Conservation (phyloP, 129 eudicot species). For the Gnaphalium uliginosum region DNA sequence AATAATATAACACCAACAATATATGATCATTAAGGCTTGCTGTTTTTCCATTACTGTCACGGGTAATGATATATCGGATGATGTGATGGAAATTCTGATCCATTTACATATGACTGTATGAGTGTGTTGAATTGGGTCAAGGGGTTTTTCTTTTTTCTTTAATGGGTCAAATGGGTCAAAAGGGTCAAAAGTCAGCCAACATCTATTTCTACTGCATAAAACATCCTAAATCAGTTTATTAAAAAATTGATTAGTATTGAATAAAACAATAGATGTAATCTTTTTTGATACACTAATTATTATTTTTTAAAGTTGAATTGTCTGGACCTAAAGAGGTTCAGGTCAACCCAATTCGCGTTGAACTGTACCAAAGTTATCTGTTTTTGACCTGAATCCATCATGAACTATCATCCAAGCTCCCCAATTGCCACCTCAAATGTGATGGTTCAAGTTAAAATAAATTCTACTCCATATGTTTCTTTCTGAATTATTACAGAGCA, state of each 20-base stretch:
- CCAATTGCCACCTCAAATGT: not conserved
- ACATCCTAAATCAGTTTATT: not conserved
- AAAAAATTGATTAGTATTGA: no score
- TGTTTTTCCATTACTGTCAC: slow-evolving; percentile 8
- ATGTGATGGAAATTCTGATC: not conserved
- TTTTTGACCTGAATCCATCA: not conserved
- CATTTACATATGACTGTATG: not conserved
- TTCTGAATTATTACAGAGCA: slow-evolving; percentile 49
- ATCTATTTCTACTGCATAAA: not conserved
- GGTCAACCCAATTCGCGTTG: not conserved
- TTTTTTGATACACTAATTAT: no score
- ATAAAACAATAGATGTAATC: no score
- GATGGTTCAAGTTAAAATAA: not conserved
- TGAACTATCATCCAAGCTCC: not conserved
- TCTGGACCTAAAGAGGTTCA: not conserved
- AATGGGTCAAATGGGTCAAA: slow-evolving; percentile 6
- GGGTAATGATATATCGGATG: slow-evolving; percentile 11
- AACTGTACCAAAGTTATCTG: not conserved
- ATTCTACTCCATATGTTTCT: slow-evolving; percentile 11
- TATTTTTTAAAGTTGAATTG: no score
- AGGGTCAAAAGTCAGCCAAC: slow-evolving; percentile 2
- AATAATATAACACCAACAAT: slow-evolving; percentile 6
- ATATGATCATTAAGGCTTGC: slow-evolving; percentile 6
- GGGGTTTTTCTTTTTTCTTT: not conserved
- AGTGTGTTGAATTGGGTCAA: not conserved